Evolutionary conservation across 2,329 filamentous ascomycete species (phyloP).

Genomic region (Fusarium gaditjirri): DNA sequence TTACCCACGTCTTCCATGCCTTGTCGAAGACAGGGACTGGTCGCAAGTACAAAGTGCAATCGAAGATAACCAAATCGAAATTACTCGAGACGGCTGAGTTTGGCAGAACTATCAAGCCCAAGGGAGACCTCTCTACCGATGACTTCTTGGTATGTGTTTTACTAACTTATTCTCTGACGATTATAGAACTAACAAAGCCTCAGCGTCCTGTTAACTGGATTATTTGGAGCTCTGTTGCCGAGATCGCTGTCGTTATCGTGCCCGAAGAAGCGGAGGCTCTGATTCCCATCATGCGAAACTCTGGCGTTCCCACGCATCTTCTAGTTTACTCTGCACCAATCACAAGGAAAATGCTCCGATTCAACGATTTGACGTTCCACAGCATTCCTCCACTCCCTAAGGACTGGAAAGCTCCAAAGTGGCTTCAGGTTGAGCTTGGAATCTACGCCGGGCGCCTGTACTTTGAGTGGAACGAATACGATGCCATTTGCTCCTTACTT

Average conservation of each 20-base stretch:
- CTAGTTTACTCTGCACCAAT: constrained; percentile 67
- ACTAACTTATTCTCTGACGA: background rate
- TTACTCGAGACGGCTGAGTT: constrained; percentile 49
- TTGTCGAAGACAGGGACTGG: constrained; percentile 48
- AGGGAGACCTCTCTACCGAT: constrained; percentile 34
- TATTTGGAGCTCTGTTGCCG: constrained; percentile 59
- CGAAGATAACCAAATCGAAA: constrained; percentile 30
- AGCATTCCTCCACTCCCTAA: constrained; percentile 60
- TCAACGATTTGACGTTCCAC: constrained; percentile 66
- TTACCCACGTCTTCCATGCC: constrained; percentile 52
- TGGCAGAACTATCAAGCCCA: constrained; percentile 36
- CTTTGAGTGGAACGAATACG: constrained; percentile 62
- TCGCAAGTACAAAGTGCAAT: constrained; percentile 47
- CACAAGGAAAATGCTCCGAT: constrained; percentile 62
- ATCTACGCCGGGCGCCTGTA: constrained; percentile 71
- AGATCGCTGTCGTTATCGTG: constrained; percentile 65
- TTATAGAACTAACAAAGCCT: constrained; percentile 17
- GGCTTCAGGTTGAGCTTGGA: constrained; percentile 68
- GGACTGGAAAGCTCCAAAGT: constrained; percentile 58
- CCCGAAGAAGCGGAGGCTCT: constrained; percentile 70
- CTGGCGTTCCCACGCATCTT: constrained; percentile 46
- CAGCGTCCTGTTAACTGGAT: constrained; percentile 68
- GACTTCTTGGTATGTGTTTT: constrained; percentile 36
- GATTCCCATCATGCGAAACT: constrained; percentile 55
- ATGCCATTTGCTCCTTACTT: constrained; percentile 48